phyloP scores from a whole-genome alignment of 2,329 filamentous ascomycete genomes.

The Grosmannia penicillata region DNA sequence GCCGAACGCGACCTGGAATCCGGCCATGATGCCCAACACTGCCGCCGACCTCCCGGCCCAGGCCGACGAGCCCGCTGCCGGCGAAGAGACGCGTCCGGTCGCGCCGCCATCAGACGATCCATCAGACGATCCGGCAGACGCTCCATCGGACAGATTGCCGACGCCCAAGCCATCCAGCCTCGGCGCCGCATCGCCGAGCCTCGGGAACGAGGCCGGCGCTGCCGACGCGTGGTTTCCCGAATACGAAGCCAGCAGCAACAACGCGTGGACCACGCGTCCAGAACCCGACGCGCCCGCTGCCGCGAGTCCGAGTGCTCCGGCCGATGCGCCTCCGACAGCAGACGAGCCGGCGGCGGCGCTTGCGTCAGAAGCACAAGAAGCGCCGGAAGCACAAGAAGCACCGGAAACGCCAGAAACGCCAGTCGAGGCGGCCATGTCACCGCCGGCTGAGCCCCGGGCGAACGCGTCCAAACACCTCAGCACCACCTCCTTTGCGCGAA shows the following conservation, averaged over 20 bases:
- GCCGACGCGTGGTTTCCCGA: constrained; percentile 18
- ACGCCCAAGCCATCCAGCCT: neutral
- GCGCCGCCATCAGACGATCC: neutral
- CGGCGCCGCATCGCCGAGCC: neutral
- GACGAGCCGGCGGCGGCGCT: neutral
- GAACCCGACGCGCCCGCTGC: too few relatives aligned
- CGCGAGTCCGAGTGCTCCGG: too few relatives aligned
- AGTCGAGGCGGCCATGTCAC: neutral
- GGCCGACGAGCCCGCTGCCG: neutral
- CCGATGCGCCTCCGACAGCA: too few relatives aligned
- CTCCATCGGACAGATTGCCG: too few relatives aligned
- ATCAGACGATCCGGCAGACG: neutral
- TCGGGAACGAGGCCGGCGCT: constrained; percentile 1
- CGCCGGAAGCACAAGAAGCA: too few relatives aligned
- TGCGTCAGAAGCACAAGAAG: neutral
- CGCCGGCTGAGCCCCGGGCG: neutral
- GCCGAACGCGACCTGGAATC: constrained; percentile 32
- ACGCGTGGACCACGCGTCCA: constrained; percentile 10
- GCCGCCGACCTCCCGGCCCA: neutral
- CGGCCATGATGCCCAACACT: constrained; percentile 33
- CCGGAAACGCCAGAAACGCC: too few relatives aligned
- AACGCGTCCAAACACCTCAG: constrained; percentile 36
- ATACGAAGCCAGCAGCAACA: constrained; percentile 13
- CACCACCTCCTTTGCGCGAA: constrained; percentile 48
- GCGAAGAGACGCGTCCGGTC: neutral